phyloP scores from a whole-genome alignment of 768 basidiomycete genomes.

The Coprinellus aureogranulatus region DNA sequence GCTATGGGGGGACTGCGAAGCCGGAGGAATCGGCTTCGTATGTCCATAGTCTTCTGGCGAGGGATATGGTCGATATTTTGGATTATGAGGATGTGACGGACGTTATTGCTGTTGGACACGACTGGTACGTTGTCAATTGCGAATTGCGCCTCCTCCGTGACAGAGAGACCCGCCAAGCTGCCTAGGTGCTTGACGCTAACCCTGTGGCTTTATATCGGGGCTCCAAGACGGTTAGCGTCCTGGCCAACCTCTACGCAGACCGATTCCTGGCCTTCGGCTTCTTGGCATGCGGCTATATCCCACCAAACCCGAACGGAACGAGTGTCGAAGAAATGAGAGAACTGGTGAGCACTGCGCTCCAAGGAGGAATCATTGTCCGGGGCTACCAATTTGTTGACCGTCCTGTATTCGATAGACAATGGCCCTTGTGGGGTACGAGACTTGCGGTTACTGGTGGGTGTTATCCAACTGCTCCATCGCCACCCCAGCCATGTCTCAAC shows the following conservation, averaged over 20 bases:
- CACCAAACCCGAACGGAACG: constrained; percentile 25
- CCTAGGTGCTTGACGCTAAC: background rate
- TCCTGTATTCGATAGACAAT: no score
- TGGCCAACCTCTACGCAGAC: constrained; percentile 36
- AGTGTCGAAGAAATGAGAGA: constrained; percentile 9
- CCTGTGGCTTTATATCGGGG: constrained; percentile 31
- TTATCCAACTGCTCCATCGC: background rate
- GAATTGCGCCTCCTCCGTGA: background rate
- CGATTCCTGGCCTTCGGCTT: constrained; percentile 43
- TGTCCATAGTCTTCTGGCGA: constrained; percentile 27
- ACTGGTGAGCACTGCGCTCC: no score
- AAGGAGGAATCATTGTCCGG: no score
- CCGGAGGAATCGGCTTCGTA: constrained; percentile 38
- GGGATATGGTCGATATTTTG: constrained; percentile 44
- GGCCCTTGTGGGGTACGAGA: constrained; percentile 24
- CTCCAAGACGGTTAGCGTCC: constrained; percentile 24
- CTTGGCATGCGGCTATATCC: constrained; percentile 33
- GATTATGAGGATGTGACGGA: constrained; percentile 31
- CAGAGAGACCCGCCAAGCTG: no score
- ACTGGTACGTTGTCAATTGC: constrained; percentile 35
- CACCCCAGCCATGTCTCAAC: background rate
- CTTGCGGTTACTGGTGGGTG: constrained; percentile 27
- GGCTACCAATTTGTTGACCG: no score
- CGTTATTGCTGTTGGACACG: constrained; percentile 42
- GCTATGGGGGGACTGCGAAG: constrained; percentile 50